Conservation (phyloP, 2,329 filamentous ascomycete species). For the Septoria linicola region DNA sequence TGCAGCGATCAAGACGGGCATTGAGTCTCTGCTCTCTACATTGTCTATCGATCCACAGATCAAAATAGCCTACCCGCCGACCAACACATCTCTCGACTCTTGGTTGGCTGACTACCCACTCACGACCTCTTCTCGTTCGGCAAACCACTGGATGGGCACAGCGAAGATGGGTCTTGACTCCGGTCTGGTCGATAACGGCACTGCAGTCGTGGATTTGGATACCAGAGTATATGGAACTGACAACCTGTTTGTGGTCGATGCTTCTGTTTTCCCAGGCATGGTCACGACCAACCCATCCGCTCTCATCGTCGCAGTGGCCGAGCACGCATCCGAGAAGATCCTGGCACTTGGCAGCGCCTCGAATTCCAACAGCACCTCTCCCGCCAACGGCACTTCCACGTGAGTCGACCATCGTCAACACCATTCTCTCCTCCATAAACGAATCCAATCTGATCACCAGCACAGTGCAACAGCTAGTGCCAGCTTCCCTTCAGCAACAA, state of each 20-base stretch:
- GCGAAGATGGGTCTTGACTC: slow-evolving; percentile 46
- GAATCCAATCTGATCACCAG: slow-evolving; percentile 13
- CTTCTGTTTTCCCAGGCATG: slow-evolving; percentile 67
- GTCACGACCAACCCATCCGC: slow-evolving; percentile 67
- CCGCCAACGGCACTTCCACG: not conserved
- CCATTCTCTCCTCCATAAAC: too few species aligned
- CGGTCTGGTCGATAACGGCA: slow-evolving; percentile 43
- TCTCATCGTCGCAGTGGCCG: slow-evolving; percentile 63
- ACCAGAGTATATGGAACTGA: slow-evolving; percentile 60
- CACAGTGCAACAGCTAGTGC: slow-evolving; percentile 2
- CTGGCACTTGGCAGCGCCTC: slow-evolving; percentile 39
- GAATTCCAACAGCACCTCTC: slow-evolving; percentile 7
- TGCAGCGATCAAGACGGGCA: slow-evolving; percentile 62
- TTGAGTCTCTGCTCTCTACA: slow-evolving; percentile 59
- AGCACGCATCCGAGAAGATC: slow-evolving; percentile 58
- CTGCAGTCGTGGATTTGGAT: slow-evolving; percentile 51
- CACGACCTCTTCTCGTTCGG: slow-evolving; percentile 41
- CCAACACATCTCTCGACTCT: slow-evolving; percentile 53
- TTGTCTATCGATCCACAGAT: slow-evolving; percentile 56
- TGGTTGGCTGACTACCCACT: slow-evolving; percentile 52
- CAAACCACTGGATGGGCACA: slow-evolving; percentile 49
- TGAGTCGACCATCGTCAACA: too few species aligned
- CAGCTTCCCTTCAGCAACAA: not conserved
- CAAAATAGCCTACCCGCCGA: slow-evolving; percentile 56
- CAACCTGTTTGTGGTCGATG: slow-evolving; percentile 68